Percentiles rank a stretch among this genome's conserved stretches.
These are phyloP conservation scores for Dryas drummondii DNA, from an alignment of 306 rosid genomes.

Conservation along the genomic window DNA sequence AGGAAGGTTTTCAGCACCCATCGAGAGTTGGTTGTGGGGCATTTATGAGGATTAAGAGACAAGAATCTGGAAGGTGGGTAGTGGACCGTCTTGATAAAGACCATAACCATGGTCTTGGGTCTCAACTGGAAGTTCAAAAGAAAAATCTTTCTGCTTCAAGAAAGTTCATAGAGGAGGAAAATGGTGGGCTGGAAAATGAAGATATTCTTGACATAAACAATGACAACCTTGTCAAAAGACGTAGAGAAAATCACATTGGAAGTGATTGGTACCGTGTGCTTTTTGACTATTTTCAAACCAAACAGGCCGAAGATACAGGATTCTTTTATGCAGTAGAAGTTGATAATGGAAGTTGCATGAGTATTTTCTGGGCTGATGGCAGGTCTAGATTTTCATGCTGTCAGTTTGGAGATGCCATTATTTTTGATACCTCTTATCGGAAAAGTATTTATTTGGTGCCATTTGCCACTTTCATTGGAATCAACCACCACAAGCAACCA, in stretches of 20 bases:
- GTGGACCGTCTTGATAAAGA: constrained; percentile 82
- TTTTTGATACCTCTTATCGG: constrained; percentile 77
- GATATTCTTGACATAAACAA: constrained; percentile 57
- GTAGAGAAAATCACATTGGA: constrained; percentile 73
- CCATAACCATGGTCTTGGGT: constrained; percentile 76
- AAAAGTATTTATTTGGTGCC: constrained; percentile 74
- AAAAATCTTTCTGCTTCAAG: constrained; percentile 50
- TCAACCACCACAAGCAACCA: constrained; percentile 92
- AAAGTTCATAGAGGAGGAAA: constrained; percentile 60
- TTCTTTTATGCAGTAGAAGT: constrained; percentile 86
- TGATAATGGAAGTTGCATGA: constrained; percentile 76
- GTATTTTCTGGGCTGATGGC: constrained; percentile 97
- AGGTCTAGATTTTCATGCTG: constrained; percentile 89
- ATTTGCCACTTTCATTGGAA: constrained; percentile 82
- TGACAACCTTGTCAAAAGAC: constrained; percentile 48
- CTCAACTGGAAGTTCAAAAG: constrained; percentile 44
- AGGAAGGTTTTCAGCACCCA: constrained; percentile 96
- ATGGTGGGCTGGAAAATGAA: constrained; percentile 54
- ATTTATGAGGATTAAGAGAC: constrained; percentile 85
- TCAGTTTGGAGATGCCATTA: constrained; percentile 84
- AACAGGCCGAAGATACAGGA: constrained; percentile 90
- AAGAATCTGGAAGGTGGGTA: constrained; percentile 79
- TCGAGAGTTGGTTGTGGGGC: constrained; percentile 95
- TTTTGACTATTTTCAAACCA: constrained; percentile 78
- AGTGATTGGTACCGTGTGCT: constrained; percentile 79